Conservation (phyloP, 2,329 filamentous ascomycete genomes). For the Aaosphaeria arxii region DNA sequence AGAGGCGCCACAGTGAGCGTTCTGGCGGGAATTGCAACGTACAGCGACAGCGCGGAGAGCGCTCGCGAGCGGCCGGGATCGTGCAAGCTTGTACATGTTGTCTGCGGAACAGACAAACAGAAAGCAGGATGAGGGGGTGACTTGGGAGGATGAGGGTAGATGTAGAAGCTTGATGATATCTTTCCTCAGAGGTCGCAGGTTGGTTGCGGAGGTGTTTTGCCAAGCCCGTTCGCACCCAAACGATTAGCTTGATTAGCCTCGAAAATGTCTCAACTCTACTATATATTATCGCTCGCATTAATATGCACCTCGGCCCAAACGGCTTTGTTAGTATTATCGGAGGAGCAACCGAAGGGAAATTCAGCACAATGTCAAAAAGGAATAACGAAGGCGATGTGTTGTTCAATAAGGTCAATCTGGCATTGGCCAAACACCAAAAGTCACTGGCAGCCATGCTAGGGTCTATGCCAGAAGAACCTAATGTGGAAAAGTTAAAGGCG, state of each 20-base stretch:
- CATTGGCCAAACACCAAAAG: constrained; percentile 52
- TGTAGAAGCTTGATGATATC: constrained; percentile 21
- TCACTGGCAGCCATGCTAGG: constrained; percentile 58
- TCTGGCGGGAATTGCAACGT: constrained; percentile 34
- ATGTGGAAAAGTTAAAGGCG: constrained; percentile 40
- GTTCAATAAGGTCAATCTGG: constrained; percentile 53
- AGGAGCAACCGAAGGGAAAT: neutral
- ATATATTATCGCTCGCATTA: constrained; percentile 4
- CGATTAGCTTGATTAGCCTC: constrained; percentile 21
- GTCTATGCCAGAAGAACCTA: constrained; percentile 39
- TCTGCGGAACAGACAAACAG: constrained; percentile 31
- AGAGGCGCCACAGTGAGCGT: constrained; percentile 22
- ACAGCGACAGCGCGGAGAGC: constrained; percentile 77
- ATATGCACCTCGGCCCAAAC: constrained; percentile 10
- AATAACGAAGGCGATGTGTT: constrained; percentile 52
- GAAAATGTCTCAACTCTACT: constrained; percentile 15
- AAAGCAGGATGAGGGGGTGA: constrained; percentile 13
- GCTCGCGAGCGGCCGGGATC: constrained; percentile 71
- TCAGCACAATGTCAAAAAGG: constrained; percentile 26
- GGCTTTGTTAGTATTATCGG: neutral
- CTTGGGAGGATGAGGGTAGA: constrained; percentile 16
- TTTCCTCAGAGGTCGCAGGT: constrained; percentile 13
- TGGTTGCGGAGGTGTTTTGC: constrained; percentile 21
- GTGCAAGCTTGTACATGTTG: constrained; percentile 84
- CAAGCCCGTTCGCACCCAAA: constrained; percentile 21